Conservation (phyloP, 345 rosid genomes). For the Luvunga scandens region DNA sequence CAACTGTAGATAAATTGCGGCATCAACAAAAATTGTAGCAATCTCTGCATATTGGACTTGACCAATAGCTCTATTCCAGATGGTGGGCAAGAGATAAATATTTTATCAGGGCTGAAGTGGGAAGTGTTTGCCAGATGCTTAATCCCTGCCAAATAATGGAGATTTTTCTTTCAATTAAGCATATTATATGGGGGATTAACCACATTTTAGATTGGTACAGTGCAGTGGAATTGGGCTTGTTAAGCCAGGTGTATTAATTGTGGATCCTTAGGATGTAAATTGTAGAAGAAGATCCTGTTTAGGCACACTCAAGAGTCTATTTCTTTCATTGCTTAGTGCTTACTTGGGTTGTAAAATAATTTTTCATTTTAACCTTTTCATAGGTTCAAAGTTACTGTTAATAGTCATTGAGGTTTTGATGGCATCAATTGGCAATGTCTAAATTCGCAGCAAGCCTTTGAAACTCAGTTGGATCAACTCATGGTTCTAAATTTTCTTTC, state of each 20-base stretch:
- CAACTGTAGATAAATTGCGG: neutral
- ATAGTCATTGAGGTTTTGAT: neutral
- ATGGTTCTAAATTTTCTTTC: too few relatives aligned
- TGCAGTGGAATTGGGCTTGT: neutral
- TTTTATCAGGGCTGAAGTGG: neutral
- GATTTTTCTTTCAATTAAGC: neutral
- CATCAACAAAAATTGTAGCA: neutral
- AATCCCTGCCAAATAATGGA: neutral
- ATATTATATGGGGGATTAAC: neutral
- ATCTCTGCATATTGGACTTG: neutral
- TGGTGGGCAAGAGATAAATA: neutral
- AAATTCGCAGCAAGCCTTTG: neutral
- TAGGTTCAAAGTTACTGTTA: neutral
- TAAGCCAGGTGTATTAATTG: neutral
- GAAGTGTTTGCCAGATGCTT: neutral
- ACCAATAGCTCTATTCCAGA: neutral
- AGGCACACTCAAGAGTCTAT: neutral
- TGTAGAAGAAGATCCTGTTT: neutral
- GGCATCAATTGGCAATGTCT: neutral
- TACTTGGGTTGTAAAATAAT: neutral
- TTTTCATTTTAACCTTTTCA: neutral
- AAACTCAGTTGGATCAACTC: neutral
- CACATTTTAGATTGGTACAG: neutral
- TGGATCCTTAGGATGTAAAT: neutral
- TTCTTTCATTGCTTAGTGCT: neutral